Base-by-base conservation (phyloP, 768 basidiomycete genomes). In the Tephrocybe sp. region DNA sequence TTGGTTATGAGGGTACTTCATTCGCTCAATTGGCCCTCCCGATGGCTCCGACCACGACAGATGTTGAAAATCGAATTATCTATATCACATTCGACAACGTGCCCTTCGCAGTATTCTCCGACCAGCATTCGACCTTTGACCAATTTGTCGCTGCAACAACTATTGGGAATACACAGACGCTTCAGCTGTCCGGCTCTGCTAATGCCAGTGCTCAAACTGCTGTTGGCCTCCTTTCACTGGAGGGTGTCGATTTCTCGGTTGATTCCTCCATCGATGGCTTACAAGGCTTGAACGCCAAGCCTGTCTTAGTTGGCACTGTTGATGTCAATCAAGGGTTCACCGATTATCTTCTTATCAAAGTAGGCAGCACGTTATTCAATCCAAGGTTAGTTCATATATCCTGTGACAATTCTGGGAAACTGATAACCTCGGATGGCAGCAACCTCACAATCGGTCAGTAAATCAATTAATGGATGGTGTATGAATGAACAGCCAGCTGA, bases 291-390 rank as follows among this genome's bases (percentile, higher is more conserved):
- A 69, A 76, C 52, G 68, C 80, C 24, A 76, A 72, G 50, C 85
- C 84, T 9, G 77, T 79, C 2, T 71, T 71, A 3, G 76, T 89
- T 12, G 70, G 69, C 32, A 70, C 77, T 54, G 67, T 89, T 42
- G 85, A 88, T 53, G 85, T 88, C 24, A 79, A 76, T 32, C 84
- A 82, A 44, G 87, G 87, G 6, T 88, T 78, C 68, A 50, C 79
- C 0, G 76, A 84, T 58, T 83, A 74, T 61, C 70, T 89, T n/a
- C 71, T 87, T 42, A 87, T 89, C 67, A 86, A 75, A 57, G 79
- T 80, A 11, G 69, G 78, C 35, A 79, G 81, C 16, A 69, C 72
- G 1, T 65, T 88, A 19, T 85, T 78, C 62, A 88, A 87, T 51
- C 86, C 87, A 11, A 86, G 80, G 80, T 80, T 54, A 53, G 67